Conservation (phyloP, 257 asterid genomes). For the Linderniella brevidens region DNA sequence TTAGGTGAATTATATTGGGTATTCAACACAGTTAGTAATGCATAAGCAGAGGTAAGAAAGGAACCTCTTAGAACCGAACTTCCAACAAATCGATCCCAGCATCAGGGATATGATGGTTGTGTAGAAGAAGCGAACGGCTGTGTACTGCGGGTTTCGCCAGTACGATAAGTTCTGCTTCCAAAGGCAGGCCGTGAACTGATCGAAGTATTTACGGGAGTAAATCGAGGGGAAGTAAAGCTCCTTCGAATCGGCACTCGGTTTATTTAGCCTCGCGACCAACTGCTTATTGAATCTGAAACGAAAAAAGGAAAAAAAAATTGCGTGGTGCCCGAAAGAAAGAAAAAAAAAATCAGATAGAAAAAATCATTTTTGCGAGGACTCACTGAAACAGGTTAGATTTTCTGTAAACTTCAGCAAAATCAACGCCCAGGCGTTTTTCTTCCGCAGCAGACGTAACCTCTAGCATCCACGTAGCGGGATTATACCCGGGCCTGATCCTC, state of each 20-base stretch:
- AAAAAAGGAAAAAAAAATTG: conserved; percentile 5
- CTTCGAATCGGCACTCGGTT: conserved; percentile 51
- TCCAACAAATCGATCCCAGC: conserved; percentile 91
- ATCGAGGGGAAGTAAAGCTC: conserved; percentile 64
- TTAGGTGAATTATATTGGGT: too few species aligned
- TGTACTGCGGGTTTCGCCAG: conserved; percentile 97
- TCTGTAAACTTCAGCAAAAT: conserved; percentile 81
- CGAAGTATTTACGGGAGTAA: conserved; percentile 39
- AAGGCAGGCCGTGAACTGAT: conserved; percentile 72
- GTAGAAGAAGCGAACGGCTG: conserved; percentile 90
- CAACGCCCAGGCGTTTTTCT: conserved; percentile 64
- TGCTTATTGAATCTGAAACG: conserved; percentile 43
- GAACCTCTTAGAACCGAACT: conserved; percentile 81
- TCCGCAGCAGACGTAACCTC: conserved; percentile 73
- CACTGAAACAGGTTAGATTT: conserved; percentile 61
- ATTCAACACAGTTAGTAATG: not conserved
- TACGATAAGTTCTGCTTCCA: conserved; percentile 92
- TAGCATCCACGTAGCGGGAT: conserved; percentile 96
- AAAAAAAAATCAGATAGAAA: too few species aligned
- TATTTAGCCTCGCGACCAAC: conserved; percentile 71
- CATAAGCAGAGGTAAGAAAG: not conserved
- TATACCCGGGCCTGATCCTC: conserved; percentile 65
- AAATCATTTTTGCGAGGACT: conserved; percentile 1
- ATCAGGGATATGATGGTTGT: conserved; percentile 74
- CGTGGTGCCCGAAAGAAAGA: too few species aligned